These are phyloP conservation scores for Plantago ovata DNA, from an alignment of 257 asterid species.

Conservation along the genomic window DNA sequence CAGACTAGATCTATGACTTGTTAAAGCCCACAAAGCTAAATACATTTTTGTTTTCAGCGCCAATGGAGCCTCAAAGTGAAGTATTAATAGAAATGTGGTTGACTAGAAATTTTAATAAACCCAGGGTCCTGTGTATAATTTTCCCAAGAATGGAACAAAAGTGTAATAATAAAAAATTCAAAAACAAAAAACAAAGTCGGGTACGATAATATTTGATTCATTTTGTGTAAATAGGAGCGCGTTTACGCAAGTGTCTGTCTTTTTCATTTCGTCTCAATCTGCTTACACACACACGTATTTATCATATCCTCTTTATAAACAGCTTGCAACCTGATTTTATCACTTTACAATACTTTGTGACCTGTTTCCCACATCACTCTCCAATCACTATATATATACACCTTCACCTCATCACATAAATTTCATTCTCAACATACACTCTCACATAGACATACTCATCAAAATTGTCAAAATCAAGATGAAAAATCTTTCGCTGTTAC, in stretches of 20 bases:
- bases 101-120: no score
- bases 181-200: neutral
- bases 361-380: constrained; percentile 29
- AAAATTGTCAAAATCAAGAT: constrained; percentile 1
- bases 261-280: constrained; percentile 10
- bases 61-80: no score
- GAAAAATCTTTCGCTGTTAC: constrained; percentile 14
- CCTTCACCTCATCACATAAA: constrained; percentile 4
- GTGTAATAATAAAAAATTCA: no score
- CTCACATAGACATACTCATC: neutral
- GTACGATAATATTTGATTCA: neutral
- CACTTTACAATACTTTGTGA: constrained; percentile 11
- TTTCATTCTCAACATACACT: neutral
- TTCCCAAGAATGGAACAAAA: no score
- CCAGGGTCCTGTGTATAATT: no score
- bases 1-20: no score
- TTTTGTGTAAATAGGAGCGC: constrained; percentile 28
- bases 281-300: constrained; percentile 7
- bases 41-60: no score
- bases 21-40: no score
- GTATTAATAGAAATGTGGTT: no score
- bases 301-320: constrained; percentile 10
- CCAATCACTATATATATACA: constrained; percentile 6
- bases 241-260: constrained; percentile 28
- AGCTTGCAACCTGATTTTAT: constrained; percentile 1